A percentile compares a stretch with the other conserved stretches of the same genome.
phyloP scores from a whole-genome alignment of 2,329 filamentous ascomycete species.

The Mycosphaerella arachidis region DNA sequence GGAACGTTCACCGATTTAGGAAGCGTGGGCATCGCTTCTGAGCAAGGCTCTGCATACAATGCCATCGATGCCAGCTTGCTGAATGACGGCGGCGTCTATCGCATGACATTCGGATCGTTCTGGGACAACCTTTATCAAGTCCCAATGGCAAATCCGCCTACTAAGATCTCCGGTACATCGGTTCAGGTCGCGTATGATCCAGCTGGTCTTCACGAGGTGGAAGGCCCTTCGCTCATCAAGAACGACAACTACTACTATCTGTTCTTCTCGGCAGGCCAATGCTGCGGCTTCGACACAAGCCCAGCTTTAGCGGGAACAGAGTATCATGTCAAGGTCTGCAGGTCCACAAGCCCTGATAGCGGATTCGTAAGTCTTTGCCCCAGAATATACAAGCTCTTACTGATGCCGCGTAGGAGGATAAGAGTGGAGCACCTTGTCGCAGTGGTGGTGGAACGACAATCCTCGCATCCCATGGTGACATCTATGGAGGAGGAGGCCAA shows the following conservation, averaged over 20 bases:
- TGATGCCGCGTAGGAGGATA: slow-evolving; percentile 41
- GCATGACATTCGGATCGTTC: slow-evolving; percentile 63
- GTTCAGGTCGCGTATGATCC: slow-evolving; percentile 53
- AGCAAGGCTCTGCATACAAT: slow-evolving; percentile 40
- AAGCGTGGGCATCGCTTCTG: slow-evolving; percentile 49
- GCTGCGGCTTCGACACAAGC: slow-evolving; percentile 55
- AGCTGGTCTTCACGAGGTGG: slow-evolving; percentile 49
- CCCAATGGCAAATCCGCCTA: slow-evolving; percentile 38
- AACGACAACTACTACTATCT: slow-evolving; percentile 58
- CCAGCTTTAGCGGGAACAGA: slow-evolving; percentile 55
- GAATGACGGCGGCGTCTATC: slow-evolving; percentile 41
- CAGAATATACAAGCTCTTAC: slow-evolving; percentile 10
- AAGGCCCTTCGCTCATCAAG: slow-evolving; percentile 55
- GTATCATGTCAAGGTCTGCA: slow-evolving; percentile 63
- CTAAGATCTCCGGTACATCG: slow-evolving; percentile 33
- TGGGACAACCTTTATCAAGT: slow-evolving; percentile 63
- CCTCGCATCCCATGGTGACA: slow-evolving; percentile 54
- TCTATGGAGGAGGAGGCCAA: slow-evolving; percentile 58
- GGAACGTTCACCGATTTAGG: slow-evolving; percentile 60
- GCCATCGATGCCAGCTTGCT: slow-evolving; percentile 52
- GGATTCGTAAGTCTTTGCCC: slow-evolving; percentile 42
- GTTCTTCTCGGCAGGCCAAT: slow-evolving; percentile 58
- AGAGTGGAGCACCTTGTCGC: slow-evolving; percentile 50
- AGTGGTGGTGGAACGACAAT: slow-evolving; percentile 58
- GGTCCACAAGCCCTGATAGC: slow-evolving; percentile 50